Base-by-base conservation (phyloP, 1,284 basidiomycete genomes). In the Afroboletus lepidellus region DNA sequence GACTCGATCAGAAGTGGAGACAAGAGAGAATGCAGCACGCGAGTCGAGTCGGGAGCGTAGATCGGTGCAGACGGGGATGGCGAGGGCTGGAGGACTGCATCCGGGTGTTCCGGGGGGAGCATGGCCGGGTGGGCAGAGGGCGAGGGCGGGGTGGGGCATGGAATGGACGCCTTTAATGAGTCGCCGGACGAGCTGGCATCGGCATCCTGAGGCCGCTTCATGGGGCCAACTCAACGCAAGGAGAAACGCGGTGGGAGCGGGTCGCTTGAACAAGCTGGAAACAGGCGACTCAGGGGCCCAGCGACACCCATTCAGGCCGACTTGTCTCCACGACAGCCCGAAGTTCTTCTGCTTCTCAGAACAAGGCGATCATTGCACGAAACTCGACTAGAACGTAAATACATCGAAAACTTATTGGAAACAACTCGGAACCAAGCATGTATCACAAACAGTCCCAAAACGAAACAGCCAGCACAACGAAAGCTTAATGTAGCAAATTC, bases 141-240 rank as follows among this genome's bases (percentile, higher is more conserved):
- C n/a, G 42, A 33, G 21, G 49, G 51, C 20, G 46, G 45, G 13
- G 43, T 30, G 49, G 44, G 24, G 62, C 61, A 48, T 41, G 38
- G 48, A 39, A 54, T 53, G 34, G 64, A 55, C 43, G 59, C 52
- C n/a, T 57, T 66, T 56, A 56, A 55, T 37, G 29, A 7, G 42
- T 41, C 46, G 12, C 55, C 32, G 2, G 33, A 13, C 23, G 39
- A 74, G 75, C 77, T n/a, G n/a, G n/a, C 78, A 79, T 83, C 79
- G 76, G 79, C 78, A 68, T 71, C 71, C 70, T 71, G 71, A 56
- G 57, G 58, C 24, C 46, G 67, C 72, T 72, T 73, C 77, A 78
- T 79, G 72, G 61, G 38, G 57, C 32, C 29, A 57, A 53, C 37
- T 9, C n/a, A 23, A 60, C 57, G 25, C 51, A 65, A 62, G 23